These are phyloP conservation scores for Phallus indusiatus DNA, from an alignment of 768 basidiomycete species.

Conservation along the genomic window DNA sequence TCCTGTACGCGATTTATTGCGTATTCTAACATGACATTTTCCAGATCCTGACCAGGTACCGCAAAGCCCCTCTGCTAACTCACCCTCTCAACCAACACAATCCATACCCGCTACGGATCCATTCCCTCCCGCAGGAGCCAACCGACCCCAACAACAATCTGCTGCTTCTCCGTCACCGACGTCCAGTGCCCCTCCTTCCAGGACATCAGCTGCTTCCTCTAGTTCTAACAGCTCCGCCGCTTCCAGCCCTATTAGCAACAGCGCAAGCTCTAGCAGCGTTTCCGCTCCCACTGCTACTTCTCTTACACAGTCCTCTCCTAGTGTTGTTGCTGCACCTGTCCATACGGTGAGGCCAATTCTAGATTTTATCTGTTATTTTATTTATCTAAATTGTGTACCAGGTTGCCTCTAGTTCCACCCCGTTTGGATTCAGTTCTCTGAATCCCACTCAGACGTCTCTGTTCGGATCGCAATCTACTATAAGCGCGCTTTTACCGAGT, in stretches of 20 bases:
- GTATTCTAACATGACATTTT: neutral
- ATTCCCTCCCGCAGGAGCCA: neutral
- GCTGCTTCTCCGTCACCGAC: neutral
- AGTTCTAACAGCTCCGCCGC: neutral
- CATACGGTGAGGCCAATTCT: neutral
- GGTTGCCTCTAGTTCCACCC: conserved; percentile 1
- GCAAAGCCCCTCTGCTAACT: neutral
- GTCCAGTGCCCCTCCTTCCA: neutral
- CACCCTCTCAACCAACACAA: neutral
- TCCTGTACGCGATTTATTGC: neutral
- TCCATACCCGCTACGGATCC: neutral
- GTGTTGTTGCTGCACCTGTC: neutral
- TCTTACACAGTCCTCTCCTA: neutral
- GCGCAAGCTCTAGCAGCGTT: neutral
- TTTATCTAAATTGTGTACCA: neutral
- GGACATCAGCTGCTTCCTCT: neutral
- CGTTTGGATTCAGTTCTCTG: neutral
- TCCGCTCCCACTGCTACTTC: neutral
- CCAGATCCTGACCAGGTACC: neutral
- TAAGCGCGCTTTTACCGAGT: neutral
- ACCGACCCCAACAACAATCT: neutral
- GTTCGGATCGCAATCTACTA: neutral
- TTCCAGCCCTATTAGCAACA: neutral
- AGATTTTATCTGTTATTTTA: neutral
- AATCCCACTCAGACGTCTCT: neutral